These are phyloP conservation scores for Petunia secreta DNA, from an alignment of 257 asterid species.

Conservation along the genomic window DNA sequence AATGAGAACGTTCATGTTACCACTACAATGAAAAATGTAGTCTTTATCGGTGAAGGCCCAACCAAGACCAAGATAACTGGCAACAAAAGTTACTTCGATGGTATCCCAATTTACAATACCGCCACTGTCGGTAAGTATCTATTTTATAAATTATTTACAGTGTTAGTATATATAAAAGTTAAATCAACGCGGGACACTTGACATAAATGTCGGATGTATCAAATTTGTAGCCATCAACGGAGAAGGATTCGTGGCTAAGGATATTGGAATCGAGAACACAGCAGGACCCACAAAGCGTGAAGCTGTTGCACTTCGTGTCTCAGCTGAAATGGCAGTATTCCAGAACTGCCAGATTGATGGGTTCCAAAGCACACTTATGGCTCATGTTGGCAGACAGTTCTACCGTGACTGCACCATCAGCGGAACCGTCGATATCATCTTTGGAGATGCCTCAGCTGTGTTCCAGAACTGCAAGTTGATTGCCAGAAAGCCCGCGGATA, in stretches of 20 bases:
- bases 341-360: conserved; percentile 38
- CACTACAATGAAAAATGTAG: conserved; percentile 38
- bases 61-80: conserved; percentile 75
- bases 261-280: conserved; percentile 38
- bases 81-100: conserved; percentile 55
- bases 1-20: conserved; percentile 53
- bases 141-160: not conserved
- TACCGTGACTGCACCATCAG: conserved; percentile 35
- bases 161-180: too few relatives aligned
- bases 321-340: conserved; percentile 28
- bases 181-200: too few relatives aligned
- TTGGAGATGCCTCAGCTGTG: conserved; percentile 27
- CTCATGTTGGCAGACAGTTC: conserved; percentile 36
- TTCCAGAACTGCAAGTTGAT: conserved; percentile 40
- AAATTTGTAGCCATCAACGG: conserved; percentile 28
- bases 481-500: conserved; percentile 30
- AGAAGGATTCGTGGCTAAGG: conserved; percentile 24
- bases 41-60: conserved; percentile 79
- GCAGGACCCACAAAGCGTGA: conserved; percentile 35
- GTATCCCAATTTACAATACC: conserved; percentile 50
- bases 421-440: conserved; percentile 42
- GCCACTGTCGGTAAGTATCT: conserved; percentile 60
- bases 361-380: conserved; percentile 35
- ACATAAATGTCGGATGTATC: not conserved
- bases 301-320: conserved; percentile 39